These are phyloP conservation scores for Spathaspora sp. DNA, from an alignment of 1,139 yeast species.

Conservation along the genomic window DNA sequence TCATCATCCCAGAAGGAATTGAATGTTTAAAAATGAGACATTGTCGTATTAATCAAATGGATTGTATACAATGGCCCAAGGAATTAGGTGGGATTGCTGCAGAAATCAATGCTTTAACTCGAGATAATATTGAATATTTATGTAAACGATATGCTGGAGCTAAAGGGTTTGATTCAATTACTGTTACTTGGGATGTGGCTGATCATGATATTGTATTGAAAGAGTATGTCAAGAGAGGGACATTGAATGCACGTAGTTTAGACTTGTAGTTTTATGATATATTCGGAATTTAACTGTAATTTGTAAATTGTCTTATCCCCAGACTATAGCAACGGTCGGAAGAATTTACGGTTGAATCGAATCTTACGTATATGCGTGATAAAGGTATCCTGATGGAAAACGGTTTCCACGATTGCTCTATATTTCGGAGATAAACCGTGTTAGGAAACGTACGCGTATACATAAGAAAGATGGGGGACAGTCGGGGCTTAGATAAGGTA, in stretches of 20 bases:
- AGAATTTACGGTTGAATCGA: no score
- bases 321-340: no score
- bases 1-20: neutral
- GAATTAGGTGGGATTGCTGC: constrained; percentile 1
- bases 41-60: neutral
- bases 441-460: no score
- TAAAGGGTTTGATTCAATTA: neutral
- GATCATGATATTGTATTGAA: neutral
- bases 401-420: no score
- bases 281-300: no score
- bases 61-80: constrained; percentile 3
- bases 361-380: no score
- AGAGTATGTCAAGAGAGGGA: neutral
- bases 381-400: no score
- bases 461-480: no score
- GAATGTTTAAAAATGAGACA: constrained; percentile 1
- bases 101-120: neutral
- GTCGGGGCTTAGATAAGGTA: no score
- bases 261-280: no score
- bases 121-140: neutral
- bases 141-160: neutral
- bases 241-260: neutral
- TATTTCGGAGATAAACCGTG: no score
- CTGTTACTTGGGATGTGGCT: neutral
- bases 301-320: no score